Evolutionary conservation across 306 rosid genomes (phyloP), one percentile per base, ranked within the genome.

Genomic region (Neltuma alba): DNA sequence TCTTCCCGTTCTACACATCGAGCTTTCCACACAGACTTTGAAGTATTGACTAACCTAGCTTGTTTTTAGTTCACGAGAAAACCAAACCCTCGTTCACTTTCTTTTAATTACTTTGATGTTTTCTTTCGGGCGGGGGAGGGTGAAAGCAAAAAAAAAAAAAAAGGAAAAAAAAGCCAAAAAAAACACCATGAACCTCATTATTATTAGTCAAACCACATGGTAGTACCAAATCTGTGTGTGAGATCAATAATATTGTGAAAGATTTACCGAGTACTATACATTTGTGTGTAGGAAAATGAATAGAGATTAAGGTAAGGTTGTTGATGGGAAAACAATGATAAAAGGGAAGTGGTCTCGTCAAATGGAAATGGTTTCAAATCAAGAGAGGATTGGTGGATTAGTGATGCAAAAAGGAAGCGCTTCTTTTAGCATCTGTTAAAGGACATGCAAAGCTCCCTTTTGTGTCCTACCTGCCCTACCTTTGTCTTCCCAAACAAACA

Each of bases 381-480:
- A 78, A 69, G 66, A 47, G 79, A 47, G 79, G 84, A 80, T 80
- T 81, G 80, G 89, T 81, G 82, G 86, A 86, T 73, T 79, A 38
- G 84, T 84, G 84, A 80, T 86, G 84, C 86, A 85, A 85, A 66
- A 88, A 82, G 86, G 68, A 83, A 88, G 79, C 76, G 70, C 76
- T 74, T 76, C 86, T 85, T 88, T 85, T 83, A 74, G 85, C 83
- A 86, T 81, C 70, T 80, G n/a, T 47, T 77, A 79, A 85, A 84
- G 84, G 77, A 36, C 79, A 70, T 78, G 27, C 81, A 80, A 88
- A 82, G 83, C 83, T 65, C 74, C 83, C 87, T 78, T 69, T 81
- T 83, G 66, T 74, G 78, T 83, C 77, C 76, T 80, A 83, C 81
- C 85, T 37, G 78, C 81, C 87, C 82, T 74, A 69, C 80, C 81